Base-by-base conservation (phyloP, 73 alveolate species). In the Blepharisma stoltei region DNA sequence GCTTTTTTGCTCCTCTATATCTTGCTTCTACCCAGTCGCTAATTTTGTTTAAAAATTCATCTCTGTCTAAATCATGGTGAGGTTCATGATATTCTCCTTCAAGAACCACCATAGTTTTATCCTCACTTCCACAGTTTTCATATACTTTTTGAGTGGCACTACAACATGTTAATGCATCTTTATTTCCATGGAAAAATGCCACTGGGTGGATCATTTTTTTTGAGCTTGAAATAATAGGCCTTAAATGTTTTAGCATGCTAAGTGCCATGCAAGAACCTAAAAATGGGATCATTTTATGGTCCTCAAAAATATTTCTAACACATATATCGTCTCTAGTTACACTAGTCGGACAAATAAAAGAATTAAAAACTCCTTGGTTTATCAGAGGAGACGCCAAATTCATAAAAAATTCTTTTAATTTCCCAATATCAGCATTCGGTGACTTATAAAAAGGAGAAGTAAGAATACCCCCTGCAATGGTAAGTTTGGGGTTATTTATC, bases 401-500 rank as follows among this genome's bases (percentile, higher is more conserved):
- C 37, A 60, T 18, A 2, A 60, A 1, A 9, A 18, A 9, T 60
- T 60, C 73, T 60, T 60, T 60, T 9, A 60, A n/a, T 25, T 18
- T n/a, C 18, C 18, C 38, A 14, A 60, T 14, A 8, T 60, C 73
- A 14, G 73, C 73, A 20, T 14, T 20, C 0, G 46, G 14, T 8
- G 49, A 20, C 46, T 60, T 25, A 25, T 60, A 60, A 0, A 83
- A 69, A 32, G 92, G 92, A 6, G 92, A 78, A 27, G 80, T 81
- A 11, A 81, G 47, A 5, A 84, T 81, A 9, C 60, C 80, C 9
- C 88, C 92, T 37, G 88, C 67, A 21, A 84, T 77, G 21, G 68
- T 84, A 21, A 84, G 52, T 46, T 71, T 38, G 32, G 96, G 95
- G 76, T 92, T 92, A 49, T 93, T 88, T 70, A 87, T 70, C 11